Base-by-base conservation (phyloP, 108 stramenopile genomes). In the Pseudonitzschia delicatissima region DNA sequence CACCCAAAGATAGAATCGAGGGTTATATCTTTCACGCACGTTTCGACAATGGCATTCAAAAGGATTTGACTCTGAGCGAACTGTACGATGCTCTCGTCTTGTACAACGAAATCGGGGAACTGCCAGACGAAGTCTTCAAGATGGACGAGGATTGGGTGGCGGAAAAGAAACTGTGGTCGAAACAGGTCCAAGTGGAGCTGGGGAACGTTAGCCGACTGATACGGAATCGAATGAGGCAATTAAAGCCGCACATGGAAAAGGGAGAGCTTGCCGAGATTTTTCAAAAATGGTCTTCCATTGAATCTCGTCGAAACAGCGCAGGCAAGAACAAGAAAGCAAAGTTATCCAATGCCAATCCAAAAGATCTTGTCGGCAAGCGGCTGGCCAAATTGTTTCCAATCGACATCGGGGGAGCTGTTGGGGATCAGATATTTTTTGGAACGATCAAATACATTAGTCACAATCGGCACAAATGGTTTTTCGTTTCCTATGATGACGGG, bases 21-120 rank as follows among this genome's bases (percentile, higher is more conserved):
- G 64, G 62, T 13, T 78, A 71, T 9, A 49, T 35, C 7, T 92
- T 76, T 49, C 60, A 64, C 26, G 73, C 88, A 34, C 51, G 63
- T 27, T 92, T 84, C 73, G 86, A 87, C 64, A 84, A 92, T 71
- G 83, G 81, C 17, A 87, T 88, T 52, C 31, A n/a, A 21, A 87
- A 88, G 62, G 72, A 87, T 26, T 49, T 85, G 57, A 40, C 48
- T 9, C 21, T 68, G 0, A 49, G 40, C 0, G 79, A 78, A 44
- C 50, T 92, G 27, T 57, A 73, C 40, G 86, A 86, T 90, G 73
- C 2, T 42, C 60, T 61, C 9, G 60, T 40, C 4, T 23, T 61
- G 35, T 61, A 61, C 60, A 42, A 61, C 39, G 60, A 40, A 20
- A 42, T 61, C 5, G 60, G 60, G 37, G 63, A 64, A 28, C 12